Conservation (phyloP, 2,329 filamentous ascomycete species). For the Gnomoniopsis smithogilvyi region DNA sequence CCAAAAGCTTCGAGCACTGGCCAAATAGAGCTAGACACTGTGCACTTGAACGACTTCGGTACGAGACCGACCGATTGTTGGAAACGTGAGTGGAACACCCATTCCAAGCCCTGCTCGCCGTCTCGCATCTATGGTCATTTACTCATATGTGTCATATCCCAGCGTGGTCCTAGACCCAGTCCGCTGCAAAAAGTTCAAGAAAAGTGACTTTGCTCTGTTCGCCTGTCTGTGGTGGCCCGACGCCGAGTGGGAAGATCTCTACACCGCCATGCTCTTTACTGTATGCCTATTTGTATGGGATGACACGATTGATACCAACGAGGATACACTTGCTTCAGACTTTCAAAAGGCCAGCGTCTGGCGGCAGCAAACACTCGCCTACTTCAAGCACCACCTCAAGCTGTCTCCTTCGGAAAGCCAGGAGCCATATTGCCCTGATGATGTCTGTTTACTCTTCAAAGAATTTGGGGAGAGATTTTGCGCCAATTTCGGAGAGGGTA, state of each 20-base stretch:
- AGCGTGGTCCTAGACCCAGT: conserved; percentile 27
- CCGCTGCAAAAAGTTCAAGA: conserved; percentile 29
- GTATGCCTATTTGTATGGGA: conserved; percentile 34
- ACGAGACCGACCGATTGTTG: conserved; percentile 8
- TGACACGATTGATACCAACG: conserved; percentile 31
- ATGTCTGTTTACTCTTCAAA: conserved; percentile 19
- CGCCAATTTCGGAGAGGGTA: conserved; percentile 15
- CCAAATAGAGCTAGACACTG: conserved; percentile 4
- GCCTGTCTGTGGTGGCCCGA: conserved; percentile 31
- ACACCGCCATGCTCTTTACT: conserved; percentile 28
- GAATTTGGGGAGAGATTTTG: conserved; percentile 19
- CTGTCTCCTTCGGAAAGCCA: conserved; percentile 18
- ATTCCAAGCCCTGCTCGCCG: no score
- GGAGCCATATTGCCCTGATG: conserved; percentile 16
- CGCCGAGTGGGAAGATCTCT: conserved; percentile 30
- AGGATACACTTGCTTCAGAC: conserved; percentile 27
- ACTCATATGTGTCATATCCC: not conserved
- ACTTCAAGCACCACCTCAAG: conserved; percentile 26
- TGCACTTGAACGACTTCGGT: conserved; percentile 5
- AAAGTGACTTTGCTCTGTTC: conserved; percentile 30
- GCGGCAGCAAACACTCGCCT: conserved; percentile 27
- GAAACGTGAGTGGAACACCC: conserved; percentile 1
- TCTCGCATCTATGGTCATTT: not conserved
- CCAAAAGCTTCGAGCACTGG: conserved; percentile 15
- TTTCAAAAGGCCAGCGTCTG: conserved; percentile 27